Base-by-base conservation (phyloP, 495 filamentous ascomycete species). In the Glarea lozoyensis region DNA sequence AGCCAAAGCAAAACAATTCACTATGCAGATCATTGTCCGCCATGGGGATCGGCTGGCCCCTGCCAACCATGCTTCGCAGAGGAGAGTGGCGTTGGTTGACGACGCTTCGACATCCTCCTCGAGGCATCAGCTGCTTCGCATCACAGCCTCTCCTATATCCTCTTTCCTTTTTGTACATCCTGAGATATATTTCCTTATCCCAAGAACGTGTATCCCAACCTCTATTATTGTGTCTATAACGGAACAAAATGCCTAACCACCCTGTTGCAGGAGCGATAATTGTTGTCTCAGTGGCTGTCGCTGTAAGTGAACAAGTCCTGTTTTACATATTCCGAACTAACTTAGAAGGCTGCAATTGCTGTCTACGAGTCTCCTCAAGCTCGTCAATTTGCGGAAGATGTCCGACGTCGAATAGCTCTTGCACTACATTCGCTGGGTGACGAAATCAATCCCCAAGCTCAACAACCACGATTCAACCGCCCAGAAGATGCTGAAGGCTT, bases 331-430 rank as follows among this genome's bases (percentile, higher is more conserved):
- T 23, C 3, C 41, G 43, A 24, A 25, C 29, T 13, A 44, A 33
- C 13, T 1, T 22, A 18, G 6, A 37, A 56, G 53, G 54, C 86
- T 31, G 85, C 86, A 5, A 78, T 92, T 41, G 87, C 86, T 27
- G 70, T 90, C 42, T 94, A 94, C 62, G 84, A 92, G 57, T 85
- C 77, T 16, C 86, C 84, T 10, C 81, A 90, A 60, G 70, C 92
- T 34, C 78, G 82, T 53, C 75, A 80, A 64, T 82, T 82, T 67
- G 72, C 88, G 38, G 73, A 83, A 43, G 77, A 79, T 48, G 78
- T 84, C 37, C 81, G 87, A 36, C 78, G 86, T 23, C 84, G 84
- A 52, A 78, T 92, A 45, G 84, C 85, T 25, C 59, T 86, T 45
- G 84, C 85, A 12, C 63, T 94, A 19, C 82, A 89, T 54, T 73